Conservation (phyloP, 257 asterid species). For the Fraxinus excelsior region DNA sequence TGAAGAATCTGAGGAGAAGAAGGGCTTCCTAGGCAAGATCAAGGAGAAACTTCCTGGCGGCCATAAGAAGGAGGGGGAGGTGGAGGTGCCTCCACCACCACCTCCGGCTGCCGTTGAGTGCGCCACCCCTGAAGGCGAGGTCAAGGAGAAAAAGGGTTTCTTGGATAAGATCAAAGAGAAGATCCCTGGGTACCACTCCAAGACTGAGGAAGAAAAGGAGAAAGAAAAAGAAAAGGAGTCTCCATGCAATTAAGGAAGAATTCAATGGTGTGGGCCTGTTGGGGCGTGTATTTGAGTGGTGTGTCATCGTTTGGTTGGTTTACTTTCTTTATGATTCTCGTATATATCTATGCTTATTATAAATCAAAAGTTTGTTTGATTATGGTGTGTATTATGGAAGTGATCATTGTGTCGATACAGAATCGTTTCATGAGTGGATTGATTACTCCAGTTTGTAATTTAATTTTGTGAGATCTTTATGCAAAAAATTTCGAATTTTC, state of each 20-base stretch:
- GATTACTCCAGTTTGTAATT: slow-evolving; percentile 20
- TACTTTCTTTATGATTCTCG: slow-evolving; percentile 1
- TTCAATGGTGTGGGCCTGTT: slow-evolving; percentile 27
- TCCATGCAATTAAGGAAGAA: slow-evolving; percentile 33
- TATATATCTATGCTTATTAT: slow-evolving; percentile 24
- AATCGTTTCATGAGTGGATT: slow-evolving; percentile 23
- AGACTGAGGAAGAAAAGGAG: slow-evolving; percentile 68
- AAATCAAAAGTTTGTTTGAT: slow-evolving; percentile 17
- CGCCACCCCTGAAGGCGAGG: slow-evolving; percentile 40
- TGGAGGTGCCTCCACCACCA: slow-evolving; percentile 29
- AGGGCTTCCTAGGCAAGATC: slow-evolving; percentile 76
- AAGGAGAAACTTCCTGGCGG: slow-evolving; percentile 79
- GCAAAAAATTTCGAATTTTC: background rate
- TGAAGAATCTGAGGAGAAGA: slow-evolving; percentile 59
- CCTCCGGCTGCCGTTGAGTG: slow-evolving; percentile 22
- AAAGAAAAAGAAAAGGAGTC: slow-evolving; percentile 41
- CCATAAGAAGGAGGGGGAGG: slow-evolving; percentile 62
- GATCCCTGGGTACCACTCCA: slow-evolving; percentile 74
- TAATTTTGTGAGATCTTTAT: background rate
- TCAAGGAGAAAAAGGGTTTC: slow-evolving; percentile 77
- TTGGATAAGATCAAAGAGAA: slow-evolving; percentile 94
- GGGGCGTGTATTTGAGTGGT: slow-evolving; percentile 14
- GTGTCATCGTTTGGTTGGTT: slow-evolving; percentile 6
- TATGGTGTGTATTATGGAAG: slow-evolving; percentile 1
- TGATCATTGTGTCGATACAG: background rate